Evolutionary conservation across 495 filamentous ascomycete genomes (phyloP).

Genomic region (Annulohypoxylon moriforme): DNA sequence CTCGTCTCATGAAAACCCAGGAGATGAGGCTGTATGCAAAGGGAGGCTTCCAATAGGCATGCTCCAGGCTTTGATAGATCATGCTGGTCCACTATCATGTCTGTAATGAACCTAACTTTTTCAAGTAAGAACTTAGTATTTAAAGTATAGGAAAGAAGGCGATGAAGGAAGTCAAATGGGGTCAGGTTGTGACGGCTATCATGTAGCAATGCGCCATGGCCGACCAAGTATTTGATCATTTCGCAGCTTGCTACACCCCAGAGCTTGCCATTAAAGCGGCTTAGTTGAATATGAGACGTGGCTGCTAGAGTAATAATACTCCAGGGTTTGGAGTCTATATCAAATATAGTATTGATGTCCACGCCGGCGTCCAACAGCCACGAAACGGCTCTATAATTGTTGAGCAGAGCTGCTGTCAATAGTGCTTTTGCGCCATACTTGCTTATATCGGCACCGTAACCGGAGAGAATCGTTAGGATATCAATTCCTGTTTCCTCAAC

Average conservation of each 20-base stretch:
- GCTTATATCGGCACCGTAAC: slow-evolving; percentile 9
- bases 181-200: slow-evolving; percentile 15
- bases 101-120: background rate
- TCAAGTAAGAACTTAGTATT: background rate
- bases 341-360: slow-evolving; percentile 29
- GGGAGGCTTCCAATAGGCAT: slow-evolving; percentile 11
- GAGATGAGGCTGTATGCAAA: background rate
- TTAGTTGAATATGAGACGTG: too few relatives aligned
- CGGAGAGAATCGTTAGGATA: slow-evolving; percentile 1
- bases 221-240: slow-evolving; percentile 31
- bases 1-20: too few relatives aligned
- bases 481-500: slow-evolving; percentile 2
- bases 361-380: slow-evolving; percentile 35
- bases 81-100: background rate
- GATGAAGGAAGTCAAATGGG: slow-evolving; percentile 11
- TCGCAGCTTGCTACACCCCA: slow-evolving; percentile 21
- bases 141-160: background rate
- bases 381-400: slow-evolving; percentile 33
- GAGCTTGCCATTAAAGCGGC: too few relatives aligned
- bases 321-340: background rate
- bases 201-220: slow-evolving; percentile 25
- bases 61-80: background rate
- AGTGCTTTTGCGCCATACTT: slow-evolving; percentile 19
- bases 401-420: slow-evolving; percentile 16
- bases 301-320: slow-evolving; percentile 11